These are phyloP conservation scores for Lasiodiplodia citricola DNA, from an alignment of 2,329 filamentous ascomycete genomes.

Conservation along the genomic window DNA sequence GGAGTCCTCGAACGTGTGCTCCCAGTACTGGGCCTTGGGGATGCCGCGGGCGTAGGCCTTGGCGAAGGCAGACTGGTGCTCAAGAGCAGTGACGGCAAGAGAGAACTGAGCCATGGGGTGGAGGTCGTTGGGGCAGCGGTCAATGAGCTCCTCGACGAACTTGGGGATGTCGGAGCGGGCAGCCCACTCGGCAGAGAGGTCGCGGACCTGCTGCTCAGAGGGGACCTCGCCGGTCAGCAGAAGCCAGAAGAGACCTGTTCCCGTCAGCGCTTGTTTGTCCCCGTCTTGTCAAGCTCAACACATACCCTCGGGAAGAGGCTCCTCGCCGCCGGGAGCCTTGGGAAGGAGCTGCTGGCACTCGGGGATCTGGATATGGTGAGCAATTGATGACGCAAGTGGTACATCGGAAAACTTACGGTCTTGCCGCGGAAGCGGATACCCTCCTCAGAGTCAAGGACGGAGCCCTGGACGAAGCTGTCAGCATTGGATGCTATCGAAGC, in stretches of 20 bases:
- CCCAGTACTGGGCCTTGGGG: slow-evolving; percentile 99
- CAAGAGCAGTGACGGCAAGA: slow-evolving; percentile 93
- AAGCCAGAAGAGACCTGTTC: slow-evolving; percentile 94
- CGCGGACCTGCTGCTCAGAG: slow-evolving; percentile 96
- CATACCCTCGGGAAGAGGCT: slow-evolving; percentile 91
- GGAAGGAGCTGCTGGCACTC: slow-evolving; percentile 98
- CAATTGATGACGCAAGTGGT: slow-evolving; percentile 28
- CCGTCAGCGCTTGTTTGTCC: slow-evolving; percentile 27
- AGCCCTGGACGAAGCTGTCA: slow-evolving; percentile 61
- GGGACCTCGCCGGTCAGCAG: slow-evolving; percentile 98
- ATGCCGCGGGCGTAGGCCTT: slow-evolving; percentile 99
- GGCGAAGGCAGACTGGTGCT: slow-evolving; percentile 96
- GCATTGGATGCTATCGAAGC: slow-evolving; percentile 18
- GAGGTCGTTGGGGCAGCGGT: slow-evolving; percentile 98
- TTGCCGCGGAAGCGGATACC: slow-evolving; percentile 99
- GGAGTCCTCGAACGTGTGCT: slow-evolving; percentile 98
- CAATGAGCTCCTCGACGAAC: slow-evolving; percentile 98
- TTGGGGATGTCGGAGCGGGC: slow-evolving; percentile 96
- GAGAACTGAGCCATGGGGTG: slow-evolving; percentile 99
- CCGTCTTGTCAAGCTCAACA: background rate
- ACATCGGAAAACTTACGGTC: slow-evolving; percentile 62
- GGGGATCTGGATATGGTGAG: slow-evolving; percentile 67
- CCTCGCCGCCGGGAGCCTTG: slow-evolving; percentile 94
- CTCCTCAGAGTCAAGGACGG: slow-evolving; percentile 97
- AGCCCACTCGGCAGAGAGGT: slow-evolving; percentile 98